Evolutionary conservation across 495 filamentous ascomycete genomes (phyloP), one percentile per base, ranked within the genome.

Genomic region (Elasticomyces elasticus): DNA sequence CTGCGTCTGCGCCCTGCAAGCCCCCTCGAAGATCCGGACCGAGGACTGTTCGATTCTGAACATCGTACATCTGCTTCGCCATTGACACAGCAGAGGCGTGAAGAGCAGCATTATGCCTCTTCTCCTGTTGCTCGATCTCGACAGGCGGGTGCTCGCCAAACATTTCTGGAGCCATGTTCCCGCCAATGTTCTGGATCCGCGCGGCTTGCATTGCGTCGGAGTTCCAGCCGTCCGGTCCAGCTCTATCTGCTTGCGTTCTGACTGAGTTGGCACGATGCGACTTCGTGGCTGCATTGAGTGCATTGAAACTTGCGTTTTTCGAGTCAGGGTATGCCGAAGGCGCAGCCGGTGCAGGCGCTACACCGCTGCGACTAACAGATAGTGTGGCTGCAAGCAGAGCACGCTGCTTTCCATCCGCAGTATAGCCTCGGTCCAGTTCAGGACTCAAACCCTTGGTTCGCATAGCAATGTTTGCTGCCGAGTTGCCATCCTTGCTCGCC

Each of bases 21-120:
- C 47, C 55, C 5, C 69, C 73, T 42, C 63, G 61, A 35, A 59
- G 35, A 20, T 47, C 49, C 2, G 37, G 22, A 5, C 25, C 31
- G 22, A 53, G 51, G 13, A 27, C 51, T n/a, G 49, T 59, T 0
- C 59, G 59, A 15, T 58, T 58, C 50, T 62, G 54, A n/a, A 41
- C 11, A 12, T 54, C 77, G 67, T 88, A 94, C 84, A 94, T 88
- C 54, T 84, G 76, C 66, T 80, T 87, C 23, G 89, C 87, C 87
- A 95, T 94, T 3, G 83, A 85, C 0, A 94, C 68, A 3, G 89
- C 85, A 17, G 89, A 88, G 19, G 88, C 87, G 54, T 80, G 85
- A 0, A 94, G 69, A 5, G 81, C 80, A 63, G 86, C 83, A 30
- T 79, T 73, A 49, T 76, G 79, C 40, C 78, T 82, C 66, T 81